These are phyloP conservation scores for Nigrospora oryzae DNA, from an alignment of 2,329 filamentous ascomycete species.

Conservation along the genomic window DNA sequence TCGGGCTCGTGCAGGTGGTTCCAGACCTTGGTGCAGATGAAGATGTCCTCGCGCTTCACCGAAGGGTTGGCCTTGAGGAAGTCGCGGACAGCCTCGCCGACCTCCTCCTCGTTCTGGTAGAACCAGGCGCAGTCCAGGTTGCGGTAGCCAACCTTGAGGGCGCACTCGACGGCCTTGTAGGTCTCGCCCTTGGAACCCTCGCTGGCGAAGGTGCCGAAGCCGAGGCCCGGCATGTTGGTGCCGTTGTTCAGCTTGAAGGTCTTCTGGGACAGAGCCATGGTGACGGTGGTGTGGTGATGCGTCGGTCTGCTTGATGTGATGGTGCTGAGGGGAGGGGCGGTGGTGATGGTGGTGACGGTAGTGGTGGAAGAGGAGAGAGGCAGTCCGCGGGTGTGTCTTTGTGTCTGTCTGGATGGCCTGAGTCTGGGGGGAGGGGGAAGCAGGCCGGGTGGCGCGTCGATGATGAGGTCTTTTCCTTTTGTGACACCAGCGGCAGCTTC, in stretches of 20 bases:
- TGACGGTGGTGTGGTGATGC: no score
- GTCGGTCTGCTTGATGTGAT: no score
- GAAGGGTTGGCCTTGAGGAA: slow-evolving; percentile 29
- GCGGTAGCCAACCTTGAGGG: slow-evolving; percentile 54
- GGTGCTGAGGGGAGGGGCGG: no score
- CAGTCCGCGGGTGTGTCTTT: no score
- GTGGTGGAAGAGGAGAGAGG: no score
- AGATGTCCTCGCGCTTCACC: slow-evolving; percentile 43
- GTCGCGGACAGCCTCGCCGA: slow-evolving; percentile 46
- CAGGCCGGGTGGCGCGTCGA: no score
- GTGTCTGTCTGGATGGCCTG: no score
- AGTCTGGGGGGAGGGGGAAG: no score
- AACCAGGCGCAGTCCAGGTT: slow-evolving; percentile 62
- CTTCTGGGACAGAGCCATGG: slow-evolving; percentile 2
- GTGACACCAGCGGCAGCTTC: no score
- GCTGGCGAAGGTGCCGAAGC: slow-evolving; percentile 60
- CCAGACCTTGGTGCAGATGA: slow-evolving; percentile 61
- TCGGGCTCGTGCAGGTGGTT: slow-evolving; percentile 56
- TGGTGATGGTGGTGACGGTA: no score
- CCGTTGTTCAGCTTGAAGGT: slow-evolving; percentile 39
- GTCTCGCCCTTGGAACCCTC: slow-evolving; percentile 53
- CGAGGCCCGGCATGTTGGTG: slow-evolving; percentile 52
- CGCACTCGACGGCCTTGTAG: slow-evolving; percentile 55
- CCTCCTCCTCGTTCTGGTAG: slow-evolving; percentile 60
- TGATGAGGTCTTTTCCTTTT: no score